phyloP scores from a whole-genome alignment of 2,329 filamentous ascomycete genomes.

The Calonectria henricotiae region DNA sequence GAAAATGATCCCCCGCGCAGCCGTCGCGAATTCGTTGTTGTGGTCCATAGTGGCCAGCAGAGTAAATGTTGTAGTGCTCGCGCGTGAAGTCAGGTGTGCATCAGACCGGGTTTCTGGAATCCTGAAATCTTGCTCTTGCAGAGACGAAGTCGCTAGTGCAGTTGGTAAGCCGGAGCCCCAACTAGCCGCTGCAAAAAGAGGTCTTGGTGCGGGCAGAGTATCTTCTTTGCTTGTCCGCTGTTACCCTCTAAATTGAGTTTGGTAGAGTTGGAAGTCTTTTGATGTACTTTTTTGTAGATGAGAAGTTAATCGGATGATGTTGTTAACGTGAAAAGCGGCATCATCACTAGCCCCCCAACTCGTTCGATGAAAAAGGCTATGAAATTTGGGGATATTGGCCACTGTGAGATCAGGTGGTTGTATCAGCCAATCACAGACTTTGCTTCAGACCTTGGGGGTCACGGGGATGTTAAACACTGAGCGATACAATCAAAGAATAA shows the following conservation, averaged over 20 bases:
- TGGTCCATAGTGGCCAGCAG: constrained; percentile 37
- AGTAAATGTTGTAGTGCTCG: not conserved
- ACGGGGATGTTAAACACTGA: constrained; percentile 46
- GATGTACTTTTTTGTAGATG: constrained; percentile 1
- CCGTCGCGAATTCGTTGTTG: constrained; percentile 53
- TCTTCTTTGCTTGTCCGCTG: constrained; percentile 2
- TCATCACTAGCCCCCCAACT: constrained; percentile 16
- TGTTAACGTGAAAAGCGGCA: constrained; percentile 21
- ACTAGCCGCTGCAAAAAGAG: constrained; percentile 2
- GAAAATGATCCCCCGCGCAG: constrained; percentile 52
- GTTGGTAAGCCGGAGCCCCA: constrained; percentile 15
- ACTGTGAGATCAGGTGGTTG: constrained; percentile 27
- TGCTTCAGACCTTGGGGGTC: constrained; percentile 47
- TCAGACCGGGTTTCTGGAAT: constrained; percentile 10
- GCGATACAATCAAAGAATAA: constrained; percentile 18
- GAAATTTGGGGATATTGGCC: constrained; percentile 25
- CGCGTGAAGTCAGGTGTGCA: not conserved
- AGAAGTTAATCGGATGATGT: constrained; percentile 20
- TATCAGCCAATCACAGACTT: constrained; percentile 45
- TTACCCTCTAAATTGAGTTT: not conserved
- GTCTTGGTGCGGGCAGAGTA: constrained; percentile 15
- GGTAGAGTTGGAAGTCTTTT: not conserved
- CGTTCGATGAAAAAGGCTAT: constrained; percentile 24
- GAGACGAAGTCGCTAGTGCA: constrained; percentile 35
- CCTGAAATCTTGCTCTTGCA: constrained; percentile 30